Evolutionary conservation across 78 protist genomes (phyloP).

Genomic region (Pigoraptor vietnamica): DNA sequence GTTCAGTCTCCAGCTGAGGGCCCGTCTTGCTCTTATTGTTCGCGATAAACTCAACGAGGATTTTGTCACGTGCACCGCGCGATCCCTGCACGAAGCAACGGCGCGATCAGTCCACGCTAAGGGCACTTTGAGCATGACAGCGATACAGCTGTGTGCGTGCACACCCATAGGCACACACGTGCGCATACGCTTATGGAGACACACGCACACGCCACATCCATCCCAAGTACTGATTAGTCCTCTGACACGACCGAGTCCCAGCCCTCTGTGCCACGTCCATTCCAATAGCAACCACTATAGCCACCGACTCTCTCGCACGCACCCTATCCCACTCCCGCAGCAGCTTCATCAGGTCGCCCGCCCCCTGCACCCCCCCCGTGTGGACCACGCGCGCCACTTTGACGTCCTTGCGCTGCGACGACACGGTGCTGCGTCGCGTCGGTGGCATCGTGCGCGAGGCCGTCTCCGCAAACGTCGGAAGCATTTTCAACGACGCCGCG

Average conservation of each 20-base stretch:
- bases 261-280: too few relatives aligned
- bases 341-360: not conserved
- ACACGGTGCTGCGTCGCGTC: not conserved
- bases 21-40: not conserved
- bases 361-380: not conserved
- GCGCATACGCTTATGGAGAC: too few relatives aligned
- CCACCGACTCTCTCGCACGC: too few relatives aligned
- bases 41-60: not conserved
- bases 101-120: too few relatives aligned
- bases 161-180: too few relatives aligned
- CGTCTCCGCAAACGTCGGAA: not conserved
- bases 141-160: not conserved
- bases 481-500: too few relatives aligned
- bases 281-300: too few relatives aligned
- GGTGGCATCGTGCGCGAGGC: not conserved
- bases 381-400: not conserved
- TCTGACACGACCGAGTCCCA: too few relatives aligned
- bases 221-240: too few relatives aligned
- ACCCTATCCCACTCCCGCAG: not conserved
- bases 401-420: not conserved
- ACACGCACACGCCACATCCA: too few relatives aligned
- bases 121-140: too few relatives aligned
- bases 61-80: not conserved
- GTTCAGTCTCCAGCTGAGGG: not conserved
- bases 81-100: too few relatives aligned